Percentiles rank a stretch among this genome's conserved stretches.
Evolutionary conservation across 2,329 filamentous ascomycete species (phyloP).

Genomic region (Pseudopithomyces maydicus): DNA sequence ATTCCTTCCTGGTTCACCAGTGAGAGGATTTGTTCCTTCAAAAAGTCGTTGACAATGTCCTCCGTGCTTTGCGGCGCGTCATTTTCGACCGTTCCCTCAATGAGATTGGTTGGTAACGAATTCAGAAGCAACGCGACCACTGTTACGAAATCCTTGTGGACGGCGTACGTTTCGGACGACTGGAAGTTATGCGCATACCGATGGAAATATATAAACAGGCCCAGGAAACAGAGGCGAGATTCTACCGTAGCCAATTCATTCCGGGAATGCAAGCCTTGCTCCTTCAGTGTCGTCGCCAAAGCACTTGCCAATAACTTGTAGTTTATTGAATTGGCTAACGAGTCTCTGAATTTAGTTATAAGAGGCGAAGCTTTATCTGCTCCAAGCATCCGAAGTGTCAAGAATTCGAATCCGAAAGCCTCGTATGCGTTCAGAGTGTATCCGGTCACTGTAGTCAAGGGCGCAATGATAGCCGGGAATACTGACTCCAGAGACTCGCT

Average conservation of each 20-base stretch:
- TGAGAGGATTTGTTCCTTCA: slow-evolving; percentile 69
- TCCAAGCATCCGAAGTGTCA: slow-evolving; percentile 47
- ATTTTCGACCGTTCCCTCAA: slow-evolving; percentile 51
- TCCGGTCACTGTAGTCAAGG: slow-evolving; percentile 39
- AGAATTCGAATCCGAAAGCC: slow-evolving; percentile 48
- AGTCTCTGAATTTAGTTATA: slow-evolving; percentile 32
- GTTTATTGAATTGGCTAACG: slow-evolving; percentile 55
- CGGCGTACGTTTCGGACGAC: slow-evolving; percentile 45
- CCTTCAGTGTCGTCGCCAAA: slow-evolving; percentile 35
- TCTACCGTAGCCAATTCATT: slow-evolving; percentile 41
- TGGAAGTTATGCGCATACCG: slow-evolving; percentile 52
- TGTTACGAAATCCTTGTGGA: slow-evolving; percentile 60
- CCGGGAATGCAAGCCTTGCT: slow-evolving; percentile 29
- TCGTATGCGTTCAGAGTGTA: slow-evolving; percentile 46
- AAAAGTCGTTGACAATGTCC: slow-evolving; percentile 51
- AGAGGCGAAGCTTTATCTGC: slow-evolving; percentile 28
- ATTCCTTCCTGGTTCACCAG: slow-evolving; percentile 79
- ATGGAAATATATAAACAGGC: slow-evolving; percentile 65
- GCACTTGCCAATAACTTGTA: slow-evolving; percentile 52
- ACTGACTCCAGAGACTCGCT: slow-evolving; percentile 17
- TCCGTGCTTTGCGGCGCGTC: slow-evolving; percentile 29
- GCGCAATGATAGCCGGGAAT: slow-evolving; percentile 30
- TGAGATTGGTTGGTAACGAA: slow-evolving; percentile 60
- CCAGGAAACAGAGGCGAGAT: slow-evolving; percentile 61
- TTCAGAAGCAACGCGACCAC: slow-evolving; percentile 62